phyloP scores from a whole-genome alignment of 805 yeast genomes.

The Cyberlindnera mrakii region DNA sequence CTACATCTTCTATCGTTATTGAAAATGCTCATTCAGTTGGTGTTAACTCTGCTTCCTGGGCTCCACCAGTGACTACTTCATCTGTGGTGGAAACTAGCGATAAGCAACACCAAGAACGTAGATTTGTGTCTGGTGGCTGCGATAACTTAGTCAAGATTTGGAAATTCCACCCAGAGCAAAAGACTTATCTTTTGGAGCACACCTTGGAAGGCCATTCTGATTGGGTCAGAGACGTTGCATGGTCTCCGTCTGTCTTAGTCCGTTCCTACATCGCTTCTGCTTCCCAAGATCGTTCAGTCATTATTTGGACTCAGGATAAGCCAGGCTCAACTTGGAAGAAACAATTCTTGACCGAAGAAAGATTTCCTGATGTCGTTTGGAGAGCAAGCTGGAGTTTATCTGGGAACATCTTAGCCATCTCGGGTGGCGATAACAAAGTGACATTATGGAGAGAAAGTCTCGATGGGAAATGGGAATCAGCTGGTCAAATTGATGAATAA shows the following conservation, averaged over 20 bases:
- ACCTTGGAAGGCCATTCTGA: slow-evolving; percentile 86
- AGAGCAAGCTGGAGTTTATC: slow-evolving; percentile 96
- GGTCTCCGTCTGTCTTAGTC: slow-evolving; percentile 90
- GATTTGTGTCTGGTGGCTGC: slow-evolving; percentile 92
- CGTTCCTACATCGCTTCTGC: slow-evolving; percentile 93
- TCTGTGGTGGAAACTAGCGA: slow-evolving; percentile 27
- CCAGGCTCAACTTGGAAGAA: slow-evolving; percentile 72
- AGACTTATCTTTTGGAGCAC: slow-evolving; percentile 65
- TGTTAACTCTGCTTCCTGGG: slow-evolving; percentile 94
- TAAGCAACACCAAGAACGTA: slow-evolving; percentile 43
- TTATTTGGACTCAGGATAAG: slow-evolving; percentile 88
- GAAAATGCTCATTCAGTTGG: slow-evolving; percentile 86
- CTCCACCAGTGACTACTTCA: slow-evolving; percentile 45
- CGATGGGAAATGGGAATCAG: slow-evolving; percentile 92
- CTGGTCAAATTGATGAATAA: slow-evolving; percentile 91
- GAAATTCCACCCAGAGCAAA: slow-evolving; percentile 54
- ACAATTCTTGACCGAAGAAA: slow-evolving; percentile 64
- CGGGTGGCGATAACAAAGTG: slow-evolving; percentile 94
- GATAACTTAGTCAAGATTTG: slow-evolving; percentile 92
- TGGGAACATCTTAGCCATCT: slow-evolving; percentile 91
- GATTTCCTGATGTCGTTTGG: slow-evolving; percentile 97
- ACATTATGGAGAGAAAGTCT: slow-evolving; percentile 95
- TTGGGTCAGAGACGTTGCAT: slow-evolving; percentile 98
- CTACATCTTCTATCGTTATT: slow-evolving; percentile 47
- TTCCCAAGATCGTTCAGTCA: slow-evolving; percentile 91